Percentiles rank a stretch among this genome's conserved stretches.
These are phyloP conservation scores for Xerocomus brunneocitrinus DNA, from an alignment of 768 basidiomycete genomes.

Conservation along the genomic window DNA sequence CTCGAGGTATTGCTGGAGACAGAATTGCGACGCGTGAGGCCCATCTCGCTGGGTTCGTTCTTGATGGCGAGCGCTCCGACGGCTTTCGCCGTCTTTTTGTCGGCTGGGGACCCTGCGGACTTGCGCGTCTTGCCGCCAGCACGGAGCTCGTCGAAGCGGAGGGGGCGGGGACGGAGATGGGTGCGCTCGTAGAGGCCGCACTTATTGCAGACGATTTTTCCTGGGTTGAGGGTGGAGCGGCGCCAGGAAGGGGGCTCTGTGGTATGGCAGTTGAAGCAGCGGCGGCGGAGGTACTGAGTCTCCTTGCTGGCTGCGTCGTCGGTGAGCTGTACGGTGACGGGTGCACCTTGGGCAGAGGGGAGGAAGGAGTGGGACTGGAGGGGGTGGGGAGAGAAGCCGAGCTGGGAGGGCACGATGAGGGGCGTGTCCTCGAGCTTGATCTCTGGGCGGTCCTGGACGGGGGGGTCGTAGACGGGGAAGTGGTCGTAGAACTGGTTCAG, in stretches of 20 bases:
- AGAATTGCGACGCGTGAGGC: constrained; percentile 53
- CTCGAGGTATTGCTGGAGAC: constrained; percentile 55
- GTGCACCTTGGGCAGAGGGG: constrained; percentile 36
- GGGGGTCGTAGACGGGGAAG: constrained; percentile 38
- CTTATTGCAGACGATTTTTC: constrained; percentile 94
- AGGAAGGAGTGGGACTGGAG: constrained; percentile 30
- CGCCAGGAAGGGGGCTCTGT: constrained; percentile 90
- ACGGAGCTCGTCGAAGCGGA: constrained; percentile 83
- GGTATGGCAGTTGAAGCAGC: constrained; percentile 90
- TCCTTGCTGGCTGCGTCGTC: constrained; percentile 90
- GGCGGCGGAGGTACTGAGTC: constrained; percentile 82
- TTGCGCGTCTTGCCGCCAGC: constrained; percentile 81
- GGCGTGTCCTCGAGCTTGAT: constrained; percentile 67
- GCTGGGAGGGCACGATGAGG: constrained; percentile 59
- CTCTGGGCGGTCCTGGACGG: constrained; percentile 25
- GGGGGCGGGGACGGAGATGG: constrained; percentile 74
- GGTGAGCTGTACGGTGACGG: constrained; percentile 74
- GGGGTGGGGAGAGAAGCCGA: constrained; percentile 29
- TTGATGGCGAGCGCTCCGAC: constrained; percentile 45
- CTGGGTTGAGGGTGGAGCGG: constrained; percentile 80
- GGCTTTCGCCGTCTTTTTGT: constrained; percentile 32
- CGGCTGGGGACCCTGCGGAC: constrained; percentile 26
- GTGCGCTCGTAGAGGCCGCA: constrained; percentile 90
- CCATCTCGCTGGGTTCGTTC: constrained; percentile 56
- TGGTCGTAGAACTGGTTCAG: constrained; percentile 35